Base-by-base conservation (phyloP, 768 basidiomycete genomes). In the Suillus plorans region DNA sequence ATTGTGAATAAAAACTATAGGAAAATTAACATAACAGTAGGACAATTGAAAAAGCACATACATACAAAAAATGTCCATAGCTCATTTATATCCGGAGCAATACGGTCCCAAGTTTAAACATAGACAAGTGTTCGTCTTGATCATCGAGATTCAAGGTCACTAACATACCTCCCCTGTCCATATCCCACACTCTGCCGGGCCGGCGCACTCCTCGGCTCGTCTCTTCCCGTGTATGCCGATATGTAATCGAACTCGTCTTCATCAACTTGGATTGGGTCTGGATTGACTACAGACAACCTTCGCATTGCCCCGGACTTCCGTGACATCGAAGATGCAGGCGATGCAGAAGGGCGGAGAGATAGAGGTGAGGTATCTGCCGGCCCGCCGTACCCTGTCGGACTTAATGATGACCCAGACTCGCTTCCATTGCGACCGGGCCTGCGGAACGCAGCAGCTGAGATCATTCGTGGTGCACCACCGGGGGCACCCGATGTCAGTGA, bases 381-480 rank as follows among this genome's bases (percentile, higher is more conserved):
- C 10, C 72, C 72, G 31, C 28, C 4, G 5, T 55, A 14, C 20
- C 57, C 57, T 25, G 58, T 39, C 63, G 66, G 16, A 75, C 71
- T 53, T 52, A 56, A 45, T 34, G 70, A 62, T 20, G 57, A 34
- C 16, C 57, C 53, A 28, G 28, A 61, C 36, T 62, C 66, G 7
- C 60, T 34, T 42, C 62, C 64, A 53, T 74, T 77, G 25, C 80
- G 79, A 1, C 69, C 72, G 39, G 82, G 86, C 36, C 89, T 80
- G 69, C 83, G 85, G 76, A 93, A 93, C 31, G 90, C 90, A 6
- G 90, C 89, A 0, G 90, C 91, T 3, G 89, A 85, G 61, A 93
- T 92, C 63, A 85, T 93, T 50, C 88, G 82, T 16, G 82, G 74
- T 0, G 60, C 58, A 4, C 67, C 72, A 2, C 79, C 81, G 9